phyloP scores from a whole-genome alignment of 2,329 filamentous ascomycete genomes.

The Trichoderma guizhouense region DNA sequence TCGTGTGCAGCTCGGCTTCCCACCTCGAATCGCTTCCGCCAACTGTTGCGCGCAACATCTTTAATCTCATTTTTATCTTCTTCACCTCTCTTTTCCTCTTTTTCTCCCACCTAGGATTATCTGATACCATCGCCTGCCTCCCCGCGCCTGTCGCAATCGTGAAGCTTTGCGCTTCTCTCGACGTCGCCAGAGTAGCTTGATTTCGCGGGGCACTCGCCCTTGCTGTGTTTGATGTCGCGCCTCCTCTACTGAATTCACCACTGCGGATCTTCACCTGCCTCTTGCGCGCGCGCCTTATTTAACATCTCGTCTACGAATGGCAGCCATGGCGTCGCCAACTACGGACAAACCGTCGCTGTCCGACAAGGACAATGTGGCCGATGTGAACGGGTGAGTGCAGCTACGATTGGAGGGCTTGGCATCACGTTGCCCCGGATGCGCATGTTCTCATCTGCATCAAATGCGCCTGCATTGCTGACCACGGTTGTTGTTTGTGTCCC shows the following conservation, averaged over 20 bases:
- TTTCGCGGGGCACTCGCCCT: slow-evolving; percentile 10
- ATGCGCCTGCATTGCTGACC: slow-evolving; percentile 26
- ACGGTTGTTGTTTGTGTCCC: slow-evolving; percentile 5
- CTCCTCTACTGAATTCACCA: slow-evolving; percentile 29
- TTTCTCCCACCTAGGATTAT: neutral
- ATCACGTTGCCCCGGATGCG: neutral
- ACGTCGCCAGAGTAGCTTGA: neutral
- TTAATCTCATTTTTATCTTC: neutral
- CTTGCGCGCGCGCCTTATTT: neutral
- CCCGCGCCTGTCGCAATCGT: neutral
- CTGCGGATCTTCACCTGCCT: neutral
- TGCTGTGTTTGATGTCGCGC: slow-evolving; percentile 37
- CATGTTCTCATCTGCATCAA: neutral
- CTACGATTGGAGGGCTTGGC: neutral
- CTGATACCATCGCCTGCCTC: neutral
- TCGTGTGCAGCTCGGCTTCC: neutral
- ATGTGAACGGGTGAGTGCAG: slow-evolving; percentile 38
- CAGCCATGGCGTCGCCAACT: slow-evolving; percentile 52
- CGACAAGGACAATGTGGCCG: slow-evolving; percentile 32
- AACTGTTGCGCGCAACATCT: neutral
- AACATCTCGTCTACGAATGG: slow-evolving; percentile 37
- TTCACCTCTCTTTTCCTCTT: neutral
- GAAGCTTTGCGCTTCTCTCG: slow-evolving; percentile 6
- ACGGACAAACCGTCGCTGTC: slow-evolving; percentile 36
- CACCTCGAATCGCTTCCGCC: neutral